Percentiles rank a stretch among this genome's conserved stretches.
Evolutionary conservation across 192 early-diverging fungal genomes (phyloP).

Genomic region (Cladochytrium replicatum): DNA sequence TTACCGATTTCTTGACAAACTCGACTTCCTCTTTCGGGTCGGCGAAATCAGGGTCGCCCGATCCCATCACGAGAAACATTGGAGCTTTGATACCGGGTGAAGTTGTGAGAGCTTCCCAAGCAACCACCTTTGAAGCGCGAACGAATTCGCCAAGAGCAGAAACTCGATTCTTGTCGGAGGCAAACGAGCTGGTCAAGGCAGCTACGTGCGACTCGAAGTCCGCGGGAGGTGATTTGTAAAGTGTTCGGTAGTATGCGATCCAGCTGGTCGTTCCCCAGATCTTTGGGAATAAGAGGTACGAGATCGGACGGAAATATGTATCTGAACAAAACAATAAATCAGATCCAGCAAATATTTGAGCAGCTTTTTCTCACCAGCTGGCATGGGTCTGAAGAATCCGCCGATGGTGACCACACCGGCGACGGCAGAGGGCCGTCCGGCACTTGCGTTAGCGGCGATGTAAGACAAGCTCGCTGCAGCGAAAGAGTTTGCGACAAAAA

Average conservation of each 20-base stretch:
- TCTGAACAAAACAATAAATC: slow-evolving; percentile 2
- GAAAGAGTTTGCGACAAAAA: slow-evolving; percentile 18
- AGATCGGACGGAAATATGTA: slow-evolving; percentile 6
- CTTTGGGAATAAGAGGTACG: slow-evolving; percentile 14
- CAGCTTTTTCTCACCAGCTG: slow-evolving; percentile 5
- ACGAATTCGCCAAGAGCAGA: slow-evolving; percentile 6
- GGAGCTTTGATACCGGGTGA: no score
- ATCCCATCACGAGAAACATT: slow-evolving; percentile 15
- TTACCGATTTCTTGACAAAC: neutral
- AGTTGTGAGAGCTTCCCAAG: slow-evolving; percentile 8
- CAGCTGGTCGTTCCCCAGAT: slow-evolving; percentile 19
- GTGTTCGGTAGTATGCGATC: slow-evolving; percentile 5
- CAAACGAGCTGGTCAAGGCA: slow-evolving; percentile 10
- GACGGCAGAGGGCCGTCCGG: slow-evolving; percentile 8
- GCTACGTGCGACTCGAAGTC: slow-evolving; percentile 14
- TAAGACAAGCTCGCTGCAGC: no score
- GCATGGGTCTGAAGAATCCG: slow-evolving; percentile 22
- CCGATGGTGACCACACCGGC: slow-evolving; percentile 11
- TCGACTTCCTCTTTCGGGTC: slow-evolving; percentile 11
- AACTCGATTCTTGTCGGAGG: slow-evolving; percentile 10
- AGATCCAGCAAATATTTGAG: slow-evolving; percentile 8
- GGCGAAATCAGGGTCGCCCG: slow-evolving; percentile 22
- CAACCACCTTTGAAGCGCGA: slow-evolving; percentile 8
- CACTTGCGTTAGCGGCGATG: slow-evolving; percentile 6
- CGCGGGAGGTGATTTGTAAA: slow-evolving; percentile 14